phyloP scores from a whole-genome alignment of 2,329 filamentous ascomycete genomes.

The Colletotrichum sp. region DNA sequence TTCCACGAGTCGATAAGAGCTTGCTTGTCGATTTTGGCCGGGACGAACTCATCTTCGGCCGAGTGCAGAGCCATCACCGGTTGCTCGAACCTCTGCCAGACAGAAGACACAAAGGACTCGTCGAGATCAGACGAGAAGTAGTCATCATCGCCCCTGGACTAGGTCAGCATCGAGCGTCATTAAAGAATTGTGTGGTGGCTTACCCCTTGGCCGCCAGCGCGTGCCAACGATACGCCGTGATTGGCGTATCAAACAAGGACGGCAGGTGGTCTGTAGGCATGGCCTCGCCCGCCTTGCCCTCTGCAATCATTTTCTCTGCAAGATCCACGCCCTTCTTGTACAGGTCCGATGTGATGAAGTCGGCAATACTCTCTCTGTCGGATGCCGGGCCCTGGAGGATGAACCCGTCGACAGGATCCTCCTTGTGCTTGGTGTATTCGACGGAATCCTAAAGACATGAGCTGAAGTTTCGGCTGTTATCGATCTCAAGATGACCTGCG shows the following conservation, averaged over 20 bases:
- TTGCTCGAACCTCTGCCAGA: slow-evolving; percentile 69
- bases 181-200: slow-evolving; percentile 25
- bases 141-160: slow-evolving; percentile 73
- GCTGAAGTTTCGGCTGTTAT: neutral
- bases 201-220: slow-evolving; percentile 56
- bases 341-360: slow-evolving; percentile 44
- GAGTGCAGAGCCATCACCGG: slow-evolving; percentile 70
- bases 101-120: slow-evolving; percentile 55
- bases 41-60: slow-evolving; percentile 69
- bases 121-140: slow-evolving; percentile 84
- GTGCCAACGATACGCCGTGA: slow-evolving; percentile 58
- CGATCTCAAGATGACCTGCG: neutral
- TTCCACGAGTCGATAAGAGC: slow-evolving; percentile 63
- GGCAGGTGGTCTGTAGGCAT: slow-evolving; percentile 55
- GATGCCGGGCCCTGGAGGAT: slow-evolving; percentile 83
- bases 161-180: neutral
- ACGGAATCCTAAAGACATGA: slow-evolving; percentile 53
- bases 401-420: slow-evolving; percentile 68
- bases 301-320: slow-evolving; percentile 58
- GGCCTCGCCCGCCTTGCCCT: slow-evolving; percentile 58
- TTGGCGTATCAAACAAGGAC: slow-evolving; percentile 42
- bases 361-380: slow-evolving; percentile 69
- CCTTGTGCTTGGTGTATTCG: slow-evolving; percentile 52
- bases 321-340: slow-evolving; percentile 49
- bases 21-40: slow-evolving; percentile 59